Evolutionary conservation across 257 asterid species (phyloP).

Genomic region (Scutellaria barbata): DNA sequence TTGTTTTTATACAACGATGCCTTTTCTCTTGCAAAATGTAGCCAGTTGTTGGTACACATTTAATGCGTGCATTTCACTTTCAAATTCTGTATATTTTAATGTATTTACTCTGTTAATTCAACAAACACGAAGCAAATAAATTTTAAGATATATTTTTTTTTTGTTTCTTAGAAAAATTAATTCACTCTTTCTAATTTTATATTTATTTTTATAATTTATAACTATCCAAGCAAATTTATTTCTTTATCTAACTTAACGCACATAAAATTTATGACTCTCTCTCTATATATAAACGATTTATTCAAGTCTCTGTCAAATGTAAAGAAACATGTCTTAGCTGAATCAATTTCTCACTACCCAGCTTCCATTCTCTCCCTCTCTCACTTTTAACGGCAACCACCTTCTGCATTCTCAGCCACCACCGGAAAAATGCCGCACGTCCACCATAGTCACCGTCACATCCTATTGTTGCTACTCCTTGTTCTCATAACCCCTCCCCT

Average conservation of each 20-base stretch:
- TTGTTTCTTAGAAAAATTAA: too few relatives aligned
- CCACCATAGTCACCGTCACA: conserved; percentile 27
- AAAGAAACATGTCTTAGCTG: conserved; percentile 46
- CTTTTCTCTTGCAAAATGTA: too few relatives aligned
- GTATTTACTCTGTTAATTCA: too few relatives aligned
- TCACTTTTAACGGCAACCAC: conserved; percentile 17
- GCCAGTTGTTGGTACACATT: too few relatives aligned
- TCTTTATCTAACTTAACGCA: conserved; percentile 12
- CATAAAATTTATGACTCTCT: conserved; percentile 11
- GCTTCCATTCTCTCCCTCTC: conserved; percentile 23
- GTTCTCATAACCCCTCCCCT: conserved; percentile 38
- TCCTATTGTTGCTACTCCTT: conserved; percentile 33
- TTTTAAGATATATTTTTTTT: too few relatives aligned
- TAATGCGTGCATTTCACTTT: too few relatives aligned
- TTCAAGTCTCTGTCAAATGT: conserved; percentile 31
- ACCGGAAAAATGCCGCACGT: conserved; percentile 41
- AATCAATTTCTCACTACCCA: conserved; percentile 29
- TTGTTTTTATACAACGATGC: too few relatives aligned
- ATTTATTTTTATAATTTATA: too few relatives aligned
- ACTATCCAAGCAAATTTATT: background rate
- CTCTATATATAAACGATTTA: conserved; percentile 43
- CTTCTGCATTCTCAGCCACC: conserved; percentile 25
- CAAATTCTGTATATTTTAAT: too few relatives aligned
- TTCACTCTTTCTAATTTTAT: too few relatives aligned
- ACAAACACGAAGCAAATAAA: too few relatives aligned